phyloP scores from a whole-genome alignment of 2,329 filamentous ascomycete genomes.

The Tolypocladium ophioglossoides region DNA sequence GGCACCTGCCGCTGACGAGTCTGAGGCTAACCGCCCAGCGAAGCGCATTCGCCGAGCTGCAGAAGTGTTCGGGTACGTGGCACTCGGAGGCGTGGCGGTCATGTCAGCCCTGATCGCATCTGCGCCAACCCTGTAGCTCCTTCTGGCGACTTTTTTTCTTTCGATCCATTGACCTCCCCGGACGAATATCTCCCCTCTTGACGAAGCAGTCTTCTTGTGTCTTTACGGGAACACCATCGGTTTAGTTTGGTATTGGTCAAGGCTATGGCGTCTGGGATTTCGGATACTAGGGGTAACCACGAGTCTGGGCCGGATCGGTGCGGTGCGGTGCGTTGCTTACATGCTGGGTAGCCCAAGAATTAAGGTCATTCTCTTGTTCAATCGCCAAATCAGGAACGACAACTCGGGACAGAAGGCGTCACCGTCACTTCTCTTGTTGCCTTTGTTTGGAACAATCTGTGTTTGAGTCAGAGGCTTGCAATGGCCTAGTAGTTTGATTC shows the following conservation, averaged over 20 bases:
- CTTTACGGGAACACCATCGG: not conserved
- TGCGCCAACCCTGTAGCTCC: constrained; percentile 15
- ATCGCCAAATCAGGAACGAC: not conserved
- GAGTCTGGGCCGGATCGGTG: not conserved
- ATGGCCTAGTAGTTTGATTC: not conserved
- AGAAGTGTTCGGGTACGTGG: constrained; percentile 24
- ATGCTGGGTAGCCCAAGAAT: not conserved
- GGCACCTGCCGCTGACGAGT: not conserved
- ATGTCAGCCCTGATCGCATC: constrained; percentile 29
- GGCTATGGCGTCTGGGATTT: not conserved
- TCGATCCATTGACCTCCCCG: not conserved
- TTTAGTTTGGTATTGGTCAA: not conserved
- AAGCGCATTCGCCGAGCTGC: constrained; percentile 24
- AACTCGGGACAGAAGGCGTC: not conserved
- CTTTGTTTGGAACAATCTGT: not conserved
- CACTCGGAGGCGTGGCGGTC: constrained; percentile 26
- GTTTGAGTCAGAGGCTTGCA: not conserved
- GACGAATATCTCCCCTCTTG: not conserved
- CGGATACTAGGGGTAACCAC: not conserved
- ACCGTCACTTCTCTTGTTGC: not conserved
- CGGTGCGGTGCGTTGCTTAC: not conserved
- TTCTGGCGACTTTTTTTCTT: not conserved
- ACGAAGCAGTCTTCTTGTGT: not conserved
- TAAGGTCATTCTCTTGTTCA: not conserved
- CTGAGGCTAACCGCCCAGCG: constrained; percentile 5